Evolutionary conservation across 176 grass and related monocot genomes (phyloP), one percentile per base, ranked within the genome.

Genomic region (Oryza brachyantha): DNA sequence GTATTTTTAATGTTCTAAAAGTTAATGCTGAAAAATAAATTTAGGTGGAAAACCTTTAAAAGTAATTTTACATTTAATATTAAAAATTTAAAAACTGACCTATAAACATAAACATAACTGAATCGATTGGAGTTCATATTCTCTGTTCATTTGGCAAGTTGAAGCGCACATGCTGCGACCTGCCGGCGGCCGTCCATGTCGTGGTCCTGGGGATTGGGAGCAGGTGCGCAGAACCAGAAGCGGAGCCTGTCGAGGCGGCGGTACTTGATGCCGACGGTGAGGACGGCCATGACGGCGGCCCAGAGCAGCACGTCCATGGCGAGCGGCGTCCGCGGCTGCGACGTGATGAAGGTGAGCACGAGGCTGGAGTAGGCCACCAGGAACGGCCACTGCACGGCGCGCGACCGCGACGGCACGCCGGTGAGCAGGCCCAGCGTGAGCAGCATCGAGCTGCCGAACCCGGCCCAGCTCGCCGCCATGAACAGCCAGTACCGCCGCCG

Each of bases 361-460:
- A 90, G 80, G 80, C 84, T 86, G 32, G 79, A 73, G 83, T 86
- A 90, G 10, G 88, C 42, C 25, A 80, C 75, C 1, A 59, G 75
- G 70, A 90, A 86, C 1, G 75, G 69, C 75, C 84, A 84, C 42
- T 71, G n/a, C n/a, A n/a, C n/a, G n/a, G n/a, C n/a, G n/a, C 80
- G 70, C 39, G 84, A 86, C 1, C 29, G 0, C 32, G 76, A 64
- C 21, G 81, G 38, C 65, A 84, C 64, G 21, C 85, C 14, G 50
- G 71, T 68, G 64, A 87, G n/a, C n/a, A n/a, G n/a, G n/a, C n/a
- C n/a, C n/a, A n/a, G n/a, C n/a, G n/a, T n/a, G n/a, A n/a, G 74
- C 24, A 64, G 4, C 74, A 90, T 86, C 34, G 84, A 90, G 26
- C 52, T 76, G 25, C 27, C 61, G 78, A 85, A 90, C 13, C 87